phyloP scores from a whole-genome alignment of 2,329 filamentous ascomycete genomes.

The Fusarium tuaranense region DNA sequence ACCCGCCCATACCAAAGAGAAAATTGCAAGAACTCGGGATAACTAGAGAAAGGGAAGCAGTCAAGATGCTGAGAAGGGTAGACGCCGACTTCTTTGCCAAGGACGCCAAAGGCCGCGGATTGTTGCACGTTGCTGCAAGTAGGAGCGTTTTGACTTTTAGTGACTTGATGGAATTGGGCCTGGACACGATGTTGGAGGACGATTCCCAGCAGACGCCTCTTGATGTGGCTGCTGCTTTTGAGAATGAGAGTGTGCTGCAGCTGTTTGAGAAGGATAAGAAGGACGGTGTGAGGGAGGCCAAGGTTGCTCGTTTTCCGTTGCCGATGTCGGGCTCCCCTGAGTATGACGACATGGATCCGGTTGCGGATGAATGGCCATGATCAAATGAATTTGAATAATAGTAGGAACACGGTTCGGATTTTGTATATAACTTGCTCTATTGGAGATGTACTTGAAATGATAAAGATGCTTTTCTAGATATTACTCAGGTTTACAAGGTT shows the following conservation, averaged over 20 bases:
- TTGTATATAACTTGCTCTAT: background rate
- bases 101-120: conserved; percentile 41
- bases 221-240: conserved; percentile 50
- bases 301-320: background rate
- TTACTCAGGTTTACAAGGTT: background rate
- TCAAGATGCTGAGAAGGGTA: conserved; percentile 22
- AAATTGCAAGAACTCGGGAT: background rate
- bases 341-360: background rate
- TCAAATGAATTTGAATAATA: background rate
- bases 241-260: conserved; percentile 41
- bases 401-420: background rate
- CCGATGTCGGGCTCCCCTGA: background rate
- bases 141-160: conserved; percentile 37
- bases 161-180: conserved; percentile 40
- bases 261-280: conserved; percentile 45
- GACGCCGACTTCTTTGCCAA: conserved; percentile 45
- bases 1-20: background rate
- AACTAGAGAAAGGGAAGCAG: background rate
- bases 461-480: background rate
- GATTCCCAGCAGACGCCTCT: conserved; percentile 44
- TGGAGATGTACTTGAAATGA: background rate
- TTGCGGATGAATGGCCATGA: background rate
- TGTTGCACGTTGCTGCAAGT: conserved; percentile 47
- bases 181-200: conserved; percentile 48
- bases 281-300: background rate